Conservation (phyloP, 371 early-diverging fungal genomes). For the Coemansia sp. region DNA sequence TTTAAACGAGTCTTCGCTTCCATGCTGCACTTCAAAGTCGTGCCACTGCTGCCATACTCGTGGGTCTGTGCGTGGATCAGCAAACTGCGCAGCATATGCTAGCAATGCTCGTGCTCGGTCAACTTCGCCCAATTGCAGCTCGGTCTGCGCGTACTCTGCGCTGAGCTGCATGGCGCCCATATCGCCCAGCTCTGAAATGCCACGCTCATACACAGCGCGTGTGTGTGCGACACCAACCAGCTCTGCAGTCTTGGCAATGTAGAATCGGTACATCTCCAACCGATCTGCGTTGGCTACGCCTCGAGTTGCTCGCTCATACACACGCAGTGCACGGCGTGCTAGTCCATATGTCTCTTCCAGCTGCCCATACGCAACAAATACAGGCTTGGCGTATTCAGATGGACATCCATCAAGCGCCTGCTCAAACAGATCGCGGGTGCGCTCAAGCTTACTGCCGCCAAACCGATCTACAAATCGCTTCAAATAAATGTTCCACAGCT, state of each 20-base stretch:
- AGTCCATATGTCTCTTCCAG: constrained; percentile 93
- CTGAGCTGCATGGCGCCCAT: constrained; percentile 76
- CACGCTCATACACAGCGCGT: constrained; percentile 89
- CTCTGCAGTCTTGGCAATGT: constrained; percentile 84
- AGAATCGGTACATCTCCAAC: constrained; percentile 81
- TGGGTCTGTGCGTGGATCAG: constrained; percentile 76
- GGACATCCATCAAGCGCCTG: constrained; percentile 90
- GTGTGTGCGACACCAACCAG: constrained; percentile 86
- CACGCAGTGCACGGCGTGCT: constrained; percentile 88
- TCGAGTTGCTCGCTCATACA: constrained; percentile 88
- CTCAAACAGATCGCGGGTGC: constrained; percentile 94
- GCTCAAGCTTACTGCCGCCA: constrained; percentile 83
- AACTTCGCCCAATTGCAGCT: constrained; percentile 89
- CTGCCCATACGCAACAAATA: constrained; percentile 91
- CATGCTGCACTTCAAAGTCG: constrained; percentile 94
- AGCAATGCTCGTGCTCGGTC: constrained; percentile 93
- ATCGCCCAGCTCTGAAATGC: constrained; percentile 86
- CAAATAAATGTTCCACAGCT: constrained; percentile 96
- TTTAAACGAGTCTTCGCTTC: constrained; percentile 97
- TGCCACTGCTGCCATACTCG: constrained; percentile 92
- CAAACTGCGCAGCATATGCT: constrained; percentile 84
- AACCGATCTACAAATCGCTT: constrained; percentile 83
- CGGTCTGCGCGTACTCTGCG: constrained; percentile 82
- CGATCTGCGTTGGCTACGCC: constrained; percentile 72
- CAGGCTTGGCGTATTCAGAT: constrained; percentile 77